These are phyloP conservation scores for Annulohypoxylon nitens DNA, from an alignment of 495 filamentous ascomycete species.

Conservation along the genomic window DNA sequence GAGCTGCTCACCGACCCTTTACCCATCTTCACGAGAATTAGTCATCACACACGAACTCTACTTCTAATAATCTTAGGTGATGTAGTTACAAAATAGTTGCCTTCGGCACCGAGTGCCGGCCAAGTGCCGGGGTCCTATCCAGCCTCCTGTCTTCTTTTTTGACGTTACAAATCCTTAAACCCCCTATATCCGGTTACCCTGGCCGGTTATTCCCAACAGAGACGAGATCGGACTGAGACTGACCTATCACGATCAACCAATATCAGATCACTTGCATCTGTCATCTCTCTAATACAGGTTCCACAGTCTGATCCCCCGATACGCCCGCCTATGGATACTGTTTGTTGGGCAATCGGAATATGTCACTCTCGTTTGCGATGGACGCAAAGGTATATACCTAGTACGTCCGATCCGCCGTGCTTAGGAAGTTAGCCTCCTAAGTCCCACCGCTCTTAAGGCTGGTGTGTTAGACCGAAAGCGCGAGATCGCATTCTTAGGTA, in stretches of 20 bases:
- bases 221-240: slow-evolving; percentile 21
- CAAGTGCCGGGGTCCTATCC: slow-evolving; percentile 14
- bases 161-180: not conserved
- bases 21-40: not conserved
- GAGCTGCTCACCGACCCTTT: slow-evolving; percentile 36
- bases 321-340: not conserved
- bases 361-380: slow-evolving; percentile 4
- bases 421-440: slow-evolving; percentile 12
- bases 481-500: slow-evolving; percentile 13
- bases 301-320: slow-evolving; percentile 21
- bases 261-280: slow-evolving; percentile 14
- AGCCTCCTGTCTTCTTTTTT: not conserved
- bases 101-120: slow-evolving; percentile 28
- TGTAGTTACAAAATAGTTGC: slow-evolving; percentile 10
- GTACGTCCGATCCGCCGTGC: slow-evolving; percentile 12
- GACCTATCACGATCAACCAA: slow-evolving; percentile 25
- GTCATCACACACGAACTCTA: not conserved
- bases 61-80: not conserved
- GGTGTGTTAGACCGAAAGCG: slow-evolving; percentile 10
- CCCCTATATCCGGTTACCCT: slow-evolving; percentile 23
- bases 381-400: slow-evolving; percentile 5
- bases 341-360: slow-evolving; percentile 20
- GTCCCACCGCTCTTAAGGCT: slow-evolving; percentile 3
- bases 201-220: not conserved
- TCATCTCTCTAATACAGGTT: not conserved